A percentile compares a stretch with the other conserved stretches of the same genome.
phyloP scores from a whole-genome alignment of 108 stramenopile genomes.

The Pseudonitzschia delicatissima region DNA sequence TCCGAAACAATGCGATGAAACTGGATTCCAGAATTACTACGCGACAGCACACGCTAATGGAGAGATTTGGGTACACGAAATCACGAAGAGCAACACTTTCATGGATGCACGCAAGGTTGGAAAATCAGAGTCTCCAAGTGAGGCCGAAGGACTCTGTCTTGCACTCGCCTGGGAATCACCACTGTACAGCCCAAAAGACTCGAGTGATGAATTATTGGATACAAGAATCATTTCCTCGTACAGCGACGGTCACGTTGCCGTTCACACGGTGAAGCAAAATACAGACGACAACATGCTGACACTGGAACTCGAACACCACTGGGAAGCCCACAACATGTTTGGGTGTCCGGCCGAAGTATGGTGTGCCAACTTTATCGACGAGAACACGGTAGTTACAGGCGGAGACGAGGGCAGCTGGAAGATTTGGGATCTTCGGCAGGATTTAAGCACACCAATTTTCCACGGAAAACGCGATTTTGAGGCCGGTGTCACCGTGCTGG shows the following conservation, averaged over 20 bases:
- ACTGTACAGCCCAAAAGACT: neutral
- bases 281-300: conserved; percentile 8
- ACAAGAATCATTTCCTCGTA: conserved; percentile 72
- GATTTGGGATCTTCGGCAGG: conserved; percentile 62
- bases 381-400: conserved; percentile 34
- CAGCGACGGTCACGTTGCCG: conserved; percentile 61
- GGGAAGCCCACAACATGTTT: conserved; percentile 76
- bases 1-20: neutral
- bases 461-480: conserved; percentile 48
- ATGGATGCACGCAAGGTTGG: neutral
- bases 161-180: conserved; percentile 35
- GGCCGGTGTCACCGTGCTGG: conserved; percentile 80
- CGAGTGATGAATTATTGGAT: neutral
- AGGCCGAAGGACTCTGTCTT: conserved; percentile 34
- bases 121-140: conserved; percentile 10
- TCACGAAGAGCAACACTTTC: conserved; percentile 34
- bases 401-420: conserved; percentile 60
- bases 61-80: conserved; percentile 30
- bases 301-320: conserved; percentile 18
- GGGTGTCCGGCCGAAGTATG: conserved; percentile 77
- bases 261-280: conserved; percentile 37
- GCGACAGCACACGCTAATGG: conserved; percentile 59
- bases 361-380: conserved; percentile 39
- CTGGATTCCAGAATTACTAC: conserved; percentile 14
- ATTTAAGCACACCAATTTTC: conserved; percentile 30